Base-by-base conservation (phyloP, 1,284 basidiomycete species). In the Salmacisia buchloeana region DNA sequence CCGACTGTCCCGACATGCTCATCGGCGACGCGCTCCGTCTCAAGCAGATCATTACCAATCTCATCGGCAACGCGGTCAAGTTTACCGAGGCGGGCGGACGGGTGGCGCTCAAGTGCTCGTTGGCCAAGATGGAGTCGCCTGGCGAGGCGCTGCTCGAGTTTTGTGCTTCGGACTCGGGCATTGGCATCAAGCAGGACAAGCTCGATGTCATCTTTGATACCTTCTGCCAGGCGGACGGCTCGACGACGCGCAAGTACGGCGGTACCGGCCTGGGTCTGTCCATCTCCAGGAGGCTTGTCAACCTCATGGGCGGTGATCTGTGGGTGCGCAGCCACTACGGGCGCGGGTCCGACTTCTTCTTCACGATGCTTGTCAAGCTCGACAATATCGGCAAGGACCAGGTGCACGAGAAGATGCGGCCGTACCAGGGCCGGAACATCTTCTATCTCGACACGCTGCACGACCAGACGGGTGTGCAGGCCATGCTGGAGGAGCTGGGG, bases 151-250 rank as follows among this genome's bases (percentile, higher is more conserved):
- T 92, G 60, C 83, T 99, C 34, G 92, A 97, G 82, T 97, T 99
- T 84, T 97, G 94, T 78, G 94, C 98, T 13, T 89, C 89, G 60
- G 96, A 98, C 80, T 97, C 94, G 1, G 96, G 96, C 69, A 99
- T 99, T 76, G 96, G 96, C 66, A 98, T 99, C 81, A 94, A 96
- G 73, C 93, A 94, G 81, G 96, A 98, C 82, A 98, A 98, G 84
- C 83, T 98, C 66, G 94, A 94, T 77, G 84, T 98, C 79, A 99
- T 99, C 79, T 99, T 98, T 82, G 94, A 99, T 80, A 98, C 96
- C 3, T 99, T 99, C 83, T 94, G 92, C 74, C 96, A 98, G 80
- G 96, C 96, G 0, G 96, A 98, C 83, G 96, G 82, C 7, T 82
- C 82, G 18, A 83, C 82, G 12, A 83, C 82, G 43, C 66, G 81